Conservation (phyloP, 2,329 filamentous ascomycete genomes). For the Fusarium sp. region DNA sequence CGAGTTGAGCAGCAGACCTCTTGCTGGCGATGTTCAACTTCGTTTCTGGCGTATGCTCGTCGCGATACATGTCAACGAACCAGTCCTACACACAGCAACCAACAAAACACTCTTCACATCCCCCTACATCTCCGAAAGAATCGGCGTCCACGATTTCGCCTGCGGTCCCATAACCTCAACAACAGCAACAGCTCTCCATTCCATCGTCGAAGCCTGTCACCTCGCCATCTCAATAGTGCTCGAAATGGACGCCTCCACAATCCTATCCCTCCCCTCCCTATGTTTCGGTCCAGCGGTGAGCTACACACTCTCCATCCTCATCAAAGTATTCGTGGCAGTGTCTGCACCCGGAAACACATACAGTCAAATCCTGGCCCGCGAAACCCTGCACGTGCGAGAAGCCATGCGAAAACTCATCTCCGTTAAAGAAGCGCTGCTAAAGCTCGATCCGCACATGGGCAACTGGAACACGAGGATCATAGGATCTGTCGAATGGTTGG, state of each 20-base stretch:
- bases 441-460: conserved; percentile 28
- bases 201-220: conserved; percentile 28
- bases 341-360: conserved; percentile 32
- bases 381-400: conserved; percentile 10
- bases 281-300: conserved; percentile 30
- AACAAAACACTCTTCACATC: conserved; percentile 30
- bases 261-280: conserved; percentile 24
- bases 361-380: conserved; percentile 4
- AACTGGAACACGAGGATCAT: conserved; percentile 37
- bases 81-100: conserved; percentile 18
- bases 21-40: conserved; percentile 10
- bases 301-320: conserved; percentile 31
- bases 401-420: conserved; percentile 24
- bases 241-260: conserved; percentile 6
- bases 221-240: conserved; percentile 19
- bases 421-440: conserved; percentile 15
- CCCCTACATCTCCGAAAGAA: conserved; percentile 21
- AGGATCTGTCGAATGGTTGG: conserved; percentile 32
- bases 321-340: conserved; percentile 32
- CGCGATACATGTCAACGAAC: conserved; percentile 17
- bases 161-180: neutral
- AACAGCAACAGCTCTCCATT: conserved; percentile 5
- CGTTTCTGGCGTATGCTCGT: conserved; percentile 26
- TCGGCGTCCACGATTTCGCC: conserved; percentile 28
- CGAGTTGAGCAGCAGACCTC: conserved; percentile 12